Base-by-base conservation (phyloP, 805 yeast genomes). In the Jamesozyma jinghongensis region DNA sequence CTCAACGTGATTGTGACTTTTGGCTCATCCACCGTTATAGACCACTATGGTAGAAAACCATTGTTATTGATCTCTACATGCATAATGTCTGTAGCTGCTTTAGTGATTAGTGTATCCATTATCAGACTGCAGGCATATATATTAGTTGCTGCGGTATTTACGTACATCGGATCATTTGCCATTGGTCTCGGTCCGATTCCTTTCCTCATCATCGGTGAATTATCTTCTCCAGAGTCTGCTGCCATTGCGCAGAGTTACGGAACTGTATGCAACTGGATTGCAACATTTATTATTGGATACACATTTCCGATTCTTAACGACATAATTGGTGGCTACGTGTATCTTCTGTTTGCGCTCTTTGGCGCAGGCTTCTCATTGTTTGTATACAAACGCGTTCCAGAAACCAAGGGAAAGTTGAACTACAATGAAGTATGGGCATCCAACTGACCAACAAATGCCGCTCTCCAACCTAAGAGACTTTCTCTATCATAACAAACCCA, bases 131-230 rank as follows among this genome's bases (percentile, higher is more conserved):
- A 64, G 37, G 67, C 83, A 0, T 26, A 62, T 0, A 45, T 80
- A 12, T 71, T 88, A 1, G 77, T 82, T 1, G 37, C 72, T 1
- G 78, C 87, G 10, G 80, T 87, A 0, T 74, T 85, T 40, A 55
- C 72, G 1, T 88, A 86, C 57, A 87, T 90, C 37, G 77, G 82
- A 1, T 74, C 86, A 20, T 92, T 90, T 67, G 97, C 97, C 0
- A 66, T 83, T 27, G 98, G 98, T 0, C 60, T 87, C 46, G 98
- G 98, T 0, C 98, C 98, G 5, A 87, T 92, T 40, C 98, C 98
- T 32, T 90, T 92, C 64, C 65, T 90, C 49, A 63, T 88, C 39
- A 80, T 90, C 10, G 76, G 94, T 5, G 97, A 92, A 57, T 79
- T 90, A n/a, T 81, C 94, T 0, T 66, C 75, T 1, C 65, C 73